phyloP scores from a whole-genome alignment of 2,329 filamentous ascomycete species.

The Botrytis byssoidea region DNA sequence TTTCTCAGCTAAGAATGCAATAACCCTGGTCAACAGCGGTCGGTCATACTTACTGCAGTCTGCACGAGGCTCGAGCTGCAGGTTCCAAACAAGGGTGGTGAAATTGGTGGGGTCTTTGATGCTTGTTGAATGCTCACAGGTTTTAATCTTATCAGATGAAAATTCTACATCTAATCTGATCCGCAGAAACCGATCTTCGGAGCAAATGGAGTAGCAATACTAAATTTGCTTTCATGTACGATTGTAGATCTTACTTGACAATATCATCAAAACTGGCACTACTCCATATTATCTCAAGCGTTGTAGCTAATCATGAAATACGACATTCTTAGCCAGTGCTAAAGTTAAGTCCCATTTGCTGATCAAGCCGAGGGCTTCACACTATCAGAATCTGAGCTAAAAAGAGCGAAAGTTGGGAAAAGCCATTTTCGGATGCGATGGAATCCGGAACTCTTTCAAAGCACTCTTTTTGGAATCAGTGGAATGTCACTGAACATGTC shows the following conservation, averaged over 20 bases:
- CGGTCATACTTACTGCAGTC: neutral
- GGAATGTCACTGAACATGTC: neutral
- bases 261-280: neutral
- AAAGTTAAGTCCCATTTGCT: neutral
- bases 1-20: conserved; percentile 9
- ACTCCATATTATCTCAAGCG: neutral
- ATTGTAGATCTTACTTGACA: neutral
- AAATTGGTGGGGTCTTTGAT: neutral
- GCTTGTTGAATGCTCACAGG: neutral
- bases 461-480: neutral
- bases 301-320: neutral
- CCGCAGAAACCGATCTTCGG: conserved; percentile 10
- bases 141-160: conserved; percentile 21
- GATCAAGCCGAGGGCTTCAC: neutral
- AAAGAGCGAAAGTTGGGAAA: neutral
- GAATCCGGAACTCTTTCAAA: neutral
- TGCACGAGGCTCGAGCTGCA: neutral
- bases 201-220: neutral
- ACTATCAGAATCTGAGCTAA: neutral
- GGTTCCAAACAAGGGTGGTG: conserved; percentile 5
- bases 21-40: conserved; percentile 3
- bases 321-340: neutral
- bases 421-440: neutral
- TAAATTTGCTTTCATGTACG: neutral
- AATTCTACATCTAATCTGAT: conserved; percentile 18